Base-by-base conservation (phyloP, 1,284 basidiomycete genomes). In the Wolfiporia cocos region DNA sequence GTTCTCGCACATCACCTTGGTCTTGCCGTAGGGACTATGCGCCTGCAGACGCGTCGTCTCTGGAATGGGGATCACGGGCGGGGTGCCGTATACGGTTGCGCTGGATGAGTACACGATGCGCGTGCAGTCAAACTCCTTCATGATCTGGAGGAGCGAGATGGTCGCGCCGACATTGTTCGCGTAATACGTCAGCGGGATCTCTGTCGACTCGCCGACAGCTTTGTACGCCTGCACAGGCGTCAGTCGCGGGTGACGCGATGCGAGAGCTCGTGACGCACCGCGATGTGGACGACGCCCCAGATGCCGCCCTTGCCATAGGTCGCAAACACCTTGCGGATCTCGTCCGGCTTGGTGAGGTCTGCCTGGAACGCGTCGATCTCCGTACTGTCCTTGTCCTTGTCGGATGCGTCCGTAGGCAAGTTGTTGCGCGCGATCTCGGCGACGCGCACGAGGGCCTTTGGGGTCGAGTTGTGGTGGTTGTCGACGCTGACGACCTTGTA, bases 11-110 rank as follows among this genome's bases (percentile, higher is more conserved):
- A 99, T 92, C 49, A 92, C 81, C 67, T 99, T 99, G 20, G 92
- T 96, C 59, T 87, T 86, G 26, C 93, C 96, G 60, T 99, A 99
- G 15, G 89, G 88, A 51, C 91, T 95, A 63, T 94, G 86, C 2
- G 95, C 91, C 58, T 87, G 69, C 47, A 99, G 67, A 10, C 88
- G 85, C 5, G 92, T 93, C 3, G 85, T 79, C 67, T 99, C 96
- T 17, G 93, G 92, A 52, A 99, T 99, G 36, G 96, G 96, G 45
- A 99, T 91, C 44, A 71, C 70, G 35, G 89, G 84, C 6, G 96
- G 96, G 2, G 84, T 93, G 47, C 96, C 96, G 62, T 99, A 99
- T 26, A 99, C 96, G n/a, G 96, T 99, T 2, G 96, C 96, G 19
- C 92, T 96, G 10, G 94, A 97, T 1, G 93, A 97, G 71, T 98